These are phyloP conservation scores for Zygoascus tannicola DNA, from an alignment of 805 yeast species.

Conservation along the genomic window DNA sequence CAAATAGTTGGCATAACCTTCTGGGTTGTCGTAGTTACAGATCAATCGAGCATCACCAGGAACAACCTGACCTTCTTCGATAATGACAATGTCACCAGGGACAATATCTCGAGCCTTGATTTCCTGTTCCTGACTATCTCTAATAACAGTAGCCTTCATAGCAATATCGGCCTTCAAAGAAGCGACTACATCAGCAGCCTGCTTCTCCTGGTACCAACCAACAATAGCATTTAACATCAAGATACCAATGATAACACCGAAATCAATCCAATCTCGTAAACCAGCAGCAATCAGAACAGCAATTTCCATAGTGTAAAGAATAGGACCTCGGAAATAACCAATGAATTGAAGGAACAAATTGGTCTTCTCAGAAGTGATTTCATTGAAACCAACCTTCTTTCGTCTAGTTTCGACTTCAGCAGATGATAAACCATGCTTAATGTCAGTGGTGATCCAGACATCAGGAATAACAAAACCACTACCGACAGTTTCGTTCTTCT, in stretches of 20 bases:
- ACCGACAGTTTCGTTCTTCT: constrained; percentile 33
- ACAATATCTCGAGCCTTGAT: constrained; percentile 78
- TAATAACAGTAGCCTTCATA: constrained; percentile 74
- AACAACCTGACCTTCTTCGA: constrained; percentile 88
- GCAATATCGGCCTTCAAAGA: constrained; percentile 93
- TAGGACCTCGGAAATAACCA: constrained; percentile 86
- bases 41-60: constrained; percentile 85
- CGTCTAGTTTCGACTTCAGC: constrained; percentile 76
- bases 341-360: constrained; percentile 70
- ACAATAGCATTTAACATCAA: constrained; percentile 81
- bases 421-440: constrained; percentile 61
- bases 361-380: constrained; percentile 81
- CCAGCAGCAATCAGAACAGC: constrained; percentile 93
- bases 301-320: constrained; percentile 93
- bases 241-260: constrained; percentile 92
- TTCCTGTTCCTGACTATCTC: constrained; percentile 74
- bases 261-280: constrained; percentile 96
- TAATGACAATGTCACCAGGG: constrained; percentile 87
- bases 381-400: constrained; percentile 82
- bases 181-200: constrained; percentile 95
- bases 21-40: constrained; percentile 30
- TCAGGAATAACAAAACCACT: constrained; percentile 50
- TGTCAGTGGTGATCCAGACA: constrained; percentile 72
- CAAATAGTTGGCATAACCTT: constrained; percentile 30
- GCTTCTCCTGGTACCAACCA: constrained; percentile 96